Evolutionary conservation across 2,329 filamentous ascomycete genomes (phyloP).

Genomic region (Tolypocladium cylindrosporum): DNA sequence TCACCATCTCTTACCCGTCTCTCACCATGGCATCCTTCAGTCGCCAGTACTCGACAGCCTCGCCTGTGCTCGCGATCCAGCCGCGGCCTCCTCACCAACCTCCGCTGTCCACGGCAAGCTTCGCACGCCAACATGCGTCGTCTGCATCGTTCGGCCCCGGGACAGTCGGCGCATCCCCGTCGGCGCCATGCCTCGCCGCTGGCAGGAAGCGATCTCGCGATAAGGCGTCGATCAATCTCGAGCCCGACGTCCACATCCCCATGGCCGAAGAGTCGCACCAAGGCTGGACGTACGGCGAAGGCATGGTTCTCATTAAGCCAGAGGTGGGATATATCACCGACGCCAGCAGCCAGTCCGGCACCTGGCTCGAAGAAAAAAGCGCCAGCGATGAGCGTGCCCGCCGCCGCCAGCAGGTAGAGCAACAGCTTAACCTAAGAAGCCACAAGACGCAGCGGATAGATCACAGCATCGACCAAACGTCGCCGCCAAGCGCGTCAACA

Average conservation of each 20-base stretch:
- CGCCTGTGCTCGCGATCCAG: conserved; percentile 32
- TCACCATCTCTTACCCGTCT: conserved; percentile 1
- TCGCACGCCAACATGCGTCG: conserved; percentile 14
- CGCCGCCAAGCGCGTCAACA: conserved; percentile 9
- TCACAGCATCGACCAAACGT: conserved; percentile 15
- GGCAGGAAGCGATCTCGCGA: conserved; percentile 70
- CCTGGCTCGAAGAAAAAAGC: conserved; percentile 60
- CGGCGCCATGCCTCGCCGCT: conserved; percentile 18
- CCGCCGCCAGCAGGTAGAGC: conserved; percentile 36
- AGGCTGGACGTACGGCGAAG: conserved; percentile 60
- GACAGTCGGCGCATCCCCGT: conserved; percentile 7
- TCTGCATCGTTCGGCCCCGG: conserved; percentile 13
- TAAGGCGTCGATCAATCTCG: conserved; percentile 59
- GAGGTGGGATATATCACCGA: conserved; percentile 46
- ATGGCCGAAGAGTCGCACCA: conserved; percentile 43
- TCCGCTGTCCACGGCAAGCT: conserved; percentile 18
- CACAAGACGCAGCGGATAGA: conserved; percentile 60
- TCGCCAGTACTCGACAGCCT: conserved; percentile 29
- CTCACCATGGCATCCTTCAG: conserved; percentile 33
- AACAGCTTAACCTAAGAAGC: conserved; percentile 37
- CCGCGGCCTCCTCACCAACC: conserved; percentile 23
- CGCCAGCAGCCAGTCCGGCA: conserved; percentile 56
- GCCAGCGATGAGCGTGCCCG: conserved; percentile 39
- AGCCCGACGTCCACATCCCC: conserved; percentile 40
- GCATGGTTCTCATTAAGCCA: conserved; percentile 64